phyloP scores from a whole-genome alignment of 768 basidiomycete species.

The Suillus lakei region DNA sequence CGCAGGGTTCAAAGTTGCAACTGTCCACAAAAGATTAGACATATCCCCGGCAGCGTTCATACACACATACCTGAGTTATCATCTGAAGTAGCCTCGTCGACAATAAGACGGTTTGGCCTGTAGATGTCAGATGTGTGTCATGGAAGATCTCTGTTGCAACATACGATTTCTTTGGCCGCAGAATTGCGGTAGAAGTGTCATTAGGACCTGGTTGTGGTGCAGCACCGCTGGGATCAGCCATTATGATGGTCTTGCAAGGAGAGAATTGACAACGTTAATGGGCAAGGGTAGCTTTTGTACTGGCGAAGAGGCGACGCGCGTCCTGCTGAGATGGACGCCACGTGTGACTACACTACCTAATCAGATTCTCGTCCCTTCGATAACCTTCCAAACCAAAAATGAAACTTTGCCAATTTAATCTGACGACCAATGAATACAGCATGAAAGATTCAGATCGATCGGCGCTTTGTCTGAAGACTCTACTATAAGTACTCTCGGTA shows the following conservation, averaged over 20 bases:
- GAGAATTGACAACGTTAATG: conserved; percentile 9
- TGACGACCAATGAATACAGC: background rate
- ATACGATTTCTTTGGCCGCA: conserved; percentile 97
- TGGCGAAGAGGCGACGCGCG: conserved; percentile 34
- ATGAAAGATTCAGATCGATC: background rate
- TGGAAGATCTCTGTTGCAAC: conserved; percentile 36
- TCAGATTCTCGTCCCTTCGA: conserved; percentile 14
- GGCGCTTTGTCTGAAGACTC: background rate
- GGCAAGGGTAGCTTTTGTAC: conserved; percentile 17
- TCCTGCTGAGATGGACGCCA: conserved; percentile 22
- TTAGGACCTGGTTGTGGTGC: conserved; percentile 84
- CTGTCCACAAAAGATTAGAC: conserved; percentile 40
- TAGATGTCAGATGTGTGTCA: conserved; percentile 24
- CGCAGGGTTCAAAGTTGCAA: conserved; percentile 92
- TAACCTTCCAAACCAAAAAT: conserved; percentile 10
- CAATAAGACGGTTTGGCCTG: conserved; percentile 96
- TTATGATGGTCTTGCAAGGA: conserved; percentile 22
- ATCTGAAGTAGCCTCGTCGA: conserved; percentile 92
- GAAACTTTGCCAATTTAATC: background rate
- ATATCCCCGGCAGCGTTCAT: conserved; percentile 17
- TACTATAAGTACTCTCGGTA: background rate
- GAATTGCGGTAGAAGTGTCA: conserved; percentile 92
- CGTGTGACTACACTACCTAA: conserved; percentile 14
- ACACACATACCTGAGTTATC: conserved; percentile 86
- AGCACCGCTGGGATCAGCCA: conserved; percentile 87